Evolutionary conservation across 1,284 basidiomycete species (phyloP).

Genomic region (Ganoderma lucidum): DNA sequence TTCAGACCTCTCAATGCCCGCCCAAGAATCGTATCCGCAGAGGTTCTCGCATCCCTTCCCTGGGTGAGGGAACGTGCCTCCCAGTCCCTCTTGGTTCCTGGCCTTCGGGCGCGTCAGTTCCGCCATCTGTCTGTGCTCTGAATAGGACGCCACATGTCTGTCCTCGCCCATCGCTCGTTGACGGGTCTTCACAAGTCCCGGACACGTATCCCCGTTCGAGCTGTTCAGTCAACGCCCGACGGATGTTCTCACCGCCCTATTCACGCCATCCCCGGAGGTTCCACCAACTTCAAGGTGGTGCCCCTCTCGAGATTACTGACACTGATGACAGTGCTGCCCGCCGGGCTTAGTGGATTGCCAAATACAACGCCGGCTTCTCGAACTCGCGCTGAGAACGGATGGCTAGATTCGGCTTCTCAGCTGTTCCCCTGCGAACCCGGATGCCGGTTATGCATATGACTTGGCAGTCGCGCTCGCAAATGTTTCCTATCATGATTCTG

Average conservation of each 20-base stretch:
- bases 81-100: slow-evolving; percentile 14
- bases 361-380: not conserved
- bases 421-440: not conserved
- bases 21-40: slow-evolving; percentile 48
- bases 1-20: slow-evolving; percentile 28
- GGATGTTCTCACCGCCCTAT: not conserved
- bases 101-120: slow-evolving; percentile 10
- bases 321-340: not conserved
- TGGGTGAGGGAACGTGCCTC: not conserved
- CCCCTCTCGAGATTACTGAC: not conserved
- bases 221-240: not conserved
- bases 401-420: not conserved
- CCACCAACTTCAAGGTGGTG: not conserved
- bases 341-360: not conserved
- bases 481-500: slow-evolving; percentile 2
- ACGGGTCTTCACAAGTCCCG: not conserved
- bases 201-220: not conserved
- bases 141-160: not conserved
- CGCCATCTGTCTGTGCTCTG: not conserved
- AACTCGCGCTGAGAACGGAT: slow-evolving; percentile 1
- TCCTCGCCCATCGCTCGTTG: not conserved
- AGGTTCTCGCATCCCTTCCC: slow-evolving; percentile 24
- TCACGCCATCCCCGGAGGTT: not conserved
- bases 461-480: not conserved
- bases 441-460: too few relatives aligned